Conservation (phyloP, 805 yeast genomes). For the Grigorovia jiainica region DNA sequence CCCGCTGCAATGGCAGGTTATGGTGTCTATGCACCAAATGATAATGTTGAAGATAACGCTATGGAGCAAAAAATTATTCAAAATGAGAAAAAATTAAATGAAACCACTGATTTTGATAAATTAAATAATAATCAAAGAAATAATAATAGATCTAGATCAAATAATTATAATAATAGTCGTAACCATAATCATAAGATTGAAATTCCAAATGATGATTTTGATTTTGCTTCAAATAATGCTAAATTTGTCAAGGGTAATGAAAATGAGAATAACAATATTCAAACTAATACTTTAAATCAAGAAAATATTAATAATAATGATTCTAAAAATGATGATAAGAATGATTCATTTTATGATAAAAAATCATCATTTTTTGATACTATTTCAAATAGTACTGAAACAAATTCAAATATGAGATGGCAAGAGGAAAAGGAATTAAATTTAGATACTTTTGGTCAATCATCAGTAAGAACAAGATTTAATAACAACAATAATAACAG, state of each 20-base stretch:
- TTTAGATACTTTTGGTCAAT: slow-evolving; percentile 76
- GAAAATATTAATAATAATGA: slow-evolving; percentile 2
- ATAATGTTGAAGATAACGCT: slow-evolving; percentile 8
- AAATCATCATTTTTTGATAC: slow-evolving; percentile 82
- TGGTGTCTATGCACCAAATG: slow-evolving; percentile 26
- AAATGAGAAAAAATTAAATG: background rate
- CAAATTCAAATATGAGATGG: slow-evolving; percentile 47
- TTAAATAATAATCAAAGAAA: background rate
- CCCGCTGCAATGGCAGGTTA: slow-evolving; percentile 30
- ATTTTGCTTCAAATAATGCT: slow-evolving; percentile 66
- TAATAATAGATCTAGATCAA: background rate
- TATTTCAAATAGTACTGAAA: slow-evolving; percentile 59
- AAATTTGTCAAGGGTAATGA: slow-evolving; percentile 48
- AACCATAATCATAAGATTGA: slow-evolving; percentile 17
- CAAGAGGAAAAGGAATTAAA: slow-evolving; percentile 63
- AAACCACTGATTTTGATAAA: no score
- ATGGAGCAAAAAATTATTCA: slow-evolving; percentile 8
- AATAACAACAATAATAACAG: slow-evolving; percentile 10
- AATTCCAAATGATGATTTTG: slow-evolving; percentile 54
- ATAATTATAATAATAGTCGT: slow-evolving; percentile 6
- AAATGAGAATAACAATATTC: slow-evolving; percentile 26
- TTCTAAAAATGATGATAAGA: slow-evolving; percentile 1
- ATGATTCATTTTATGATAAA: slow-evolving; percentile 53
- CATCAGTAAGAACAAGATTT: slow-evolving; percentile 38
- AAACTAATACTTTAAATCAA: slow-evolving; percentile 10